Conservation (phyloP, 148 eudicot species). For the Diospyros kaki region DNA sequence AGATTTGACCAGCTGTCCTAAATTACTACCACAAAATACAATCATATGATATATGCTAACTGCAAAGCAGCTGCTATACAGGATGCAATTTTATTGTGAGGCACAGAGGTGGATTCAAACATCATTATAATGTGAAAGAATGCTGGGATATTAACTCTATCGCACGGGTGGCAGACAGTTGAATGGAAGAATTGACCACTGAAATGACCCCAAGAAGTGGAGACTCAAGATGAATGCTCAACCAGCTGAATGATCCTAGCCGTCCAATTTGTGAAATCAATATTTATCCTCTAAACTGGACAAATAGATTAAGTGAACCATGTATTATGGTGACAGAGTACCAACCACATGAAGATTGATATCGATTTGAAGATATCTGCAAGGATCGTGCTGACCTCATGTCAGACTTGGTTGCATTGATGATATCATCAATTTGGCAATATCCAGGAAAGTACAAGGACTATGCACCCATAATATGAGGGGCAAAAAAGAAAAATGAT, state of each 20-base stretch:
- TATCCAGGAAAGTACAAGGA: background rate
- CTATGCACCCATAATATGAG: background rate
- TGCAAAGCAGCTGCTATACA: background rate
- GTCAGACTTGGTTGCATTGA: no score
- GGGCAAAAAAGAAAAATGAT: background rate
- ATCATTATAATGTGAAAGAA: no score
- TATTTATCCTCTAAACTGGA: no score
- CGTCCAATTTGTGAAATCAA: background rate
- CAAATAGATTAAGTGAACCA: background rate
- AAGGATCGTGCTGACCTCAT: no score
- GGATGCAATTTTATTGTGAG: constrained; percentile 2
- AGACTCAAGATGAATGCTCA: background rate
- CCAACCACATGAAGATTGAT: background rate
- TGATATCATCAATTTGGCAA: background rate
- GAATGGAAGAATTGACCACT: background rate
- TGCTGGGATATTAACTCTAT: constrained; percentile 1
- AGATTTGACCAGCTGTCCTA: background rate
- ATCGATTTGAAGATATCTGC: no score
- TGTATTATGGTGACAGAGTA: background rate
- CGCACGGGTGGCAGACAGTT: background rate
- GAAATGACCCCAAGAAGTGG: background rate
- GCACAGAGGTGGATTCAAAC: background rate
- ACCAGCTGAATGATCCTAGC: background rate
- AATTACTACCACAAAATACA: background rate
- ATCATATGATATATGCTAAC: background rate